These are phyloP conservation scores for Phytopythium mirpurense DNA, from an alignment of 352 stramenopile genomes.

Conservation along the genomic window DNA sequence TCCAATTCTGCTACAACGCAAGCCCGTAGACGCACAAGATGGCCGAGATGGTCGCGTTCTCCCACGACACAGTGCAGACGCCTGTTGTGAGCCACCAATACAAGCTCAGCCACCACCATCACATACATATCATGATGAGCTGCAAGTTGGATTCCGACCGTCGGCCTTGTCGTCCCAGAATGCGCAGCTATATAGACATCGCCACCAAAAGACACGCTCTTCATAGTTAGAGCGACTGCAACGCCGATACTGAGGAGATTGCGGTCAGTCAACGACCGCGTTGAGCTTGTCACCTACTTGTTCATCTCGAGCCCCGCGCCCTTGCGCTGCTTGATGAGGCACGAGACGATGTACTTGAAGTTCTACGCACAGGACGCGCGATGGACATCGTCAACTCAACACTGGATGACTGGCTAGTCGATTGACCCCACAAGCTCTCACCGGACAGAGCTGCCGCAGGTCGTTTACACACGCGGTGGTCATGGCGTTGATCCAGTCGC, in stretches of 20 bases:
- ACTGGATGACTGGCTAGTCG: not conserved
- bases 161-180: slow-evolving; percentile 78
- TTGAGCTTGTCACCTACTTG: no score
- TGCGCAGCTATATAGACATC: slow-evolving; percentile 28
- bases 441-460: slow-evolving; percentile 52
- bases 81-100: no score
- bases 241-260: no score
- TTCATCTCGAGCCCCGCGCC: slow-evolving; percentile 53
- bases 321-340: slow-evolving; percentile 61
- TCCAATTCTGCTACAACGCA: slow-evolving; percentile 24
- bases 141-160: no score
- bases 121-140: no score
- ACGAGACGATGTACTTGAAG: slow-evolving; percentile 84
- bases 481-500: slow-evolving; percentile 67
- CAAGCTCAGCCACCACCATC: no score
- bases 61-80: slow-evolving; percentile 66
- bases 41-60: slow-evolving; percentile 66
- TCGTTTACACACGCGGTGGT: slow-evolving; percentile 64
- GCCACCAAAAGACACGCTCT: not conserved
- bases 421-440: slow-evolving; percentile 9
- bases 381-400: not conserved
- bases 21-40: slow-evolving; percentile 69
- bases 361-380: slow-evolving; percentile 27
- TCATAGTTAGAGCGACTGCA: not conserved
- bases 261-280: no score